Evolutionary conservation across 1,139 yeast species (phyloP), one percentile per base, ranked within the genome.

Genomic region (Hemisphaericaspora lyxosophila): DNA sequence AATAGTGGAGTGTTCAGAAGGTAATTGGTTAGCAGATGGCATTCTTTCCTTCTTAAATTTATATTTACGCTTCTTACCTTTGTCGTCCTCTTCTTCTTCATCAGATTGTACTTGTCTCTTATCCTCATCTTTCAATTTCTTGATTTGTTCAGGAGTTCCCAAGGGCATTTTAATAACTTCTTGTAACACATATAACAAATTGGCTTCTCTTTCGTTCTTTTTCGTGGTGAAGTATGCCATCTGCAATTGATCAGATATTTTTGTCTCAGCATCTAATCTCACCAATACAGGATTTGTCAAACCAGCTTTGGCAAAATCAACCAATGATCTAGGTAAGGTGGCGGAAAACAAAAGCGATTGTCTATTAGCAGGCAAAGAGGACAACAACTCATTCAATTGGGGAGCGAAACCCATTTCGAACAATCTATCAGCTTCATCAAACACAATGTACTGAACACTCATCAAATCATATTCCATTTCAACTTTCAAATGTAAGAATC

Each of bases 391-490:
- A 54, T 87, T 88, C 56, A 94, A 73, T 58, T 94, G 98, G 53
- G 89, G 96, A 25, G 95, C 84, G 60, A 94, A 94, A 39, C 98
- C 97, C 85, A 90, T 84, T 64, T 94, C 99, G 57, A 94, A 94
- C 51, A 94, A 74, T 55, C 97, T 75, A 72, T 94, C 99, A 26
- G 98, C 98, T 70, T 94, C 99, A 67, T 94, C 99, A 59, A 92
- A 94, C 1, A 90, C 96, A 38, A 90, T 85, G 54, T 86, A 90
- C 57, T 92, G 96, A 16, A 92, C 79, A 3, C 89, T 75, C 48
- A 77, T 78, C 59, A 94, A 73, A 54, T 88, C 95, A 41, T 92
- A 71, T 46, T 79, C 79, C 98, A 94, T 94, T 65, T 94, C 98
- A 26, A 90, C 92, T 59, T 90, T 88, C 56, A 94, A 75, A 74